Evolutionary conservation across 2,329 filamentous ascomycete species (phyloP).

Genomic region (Calonectria honghensis): DNA sequence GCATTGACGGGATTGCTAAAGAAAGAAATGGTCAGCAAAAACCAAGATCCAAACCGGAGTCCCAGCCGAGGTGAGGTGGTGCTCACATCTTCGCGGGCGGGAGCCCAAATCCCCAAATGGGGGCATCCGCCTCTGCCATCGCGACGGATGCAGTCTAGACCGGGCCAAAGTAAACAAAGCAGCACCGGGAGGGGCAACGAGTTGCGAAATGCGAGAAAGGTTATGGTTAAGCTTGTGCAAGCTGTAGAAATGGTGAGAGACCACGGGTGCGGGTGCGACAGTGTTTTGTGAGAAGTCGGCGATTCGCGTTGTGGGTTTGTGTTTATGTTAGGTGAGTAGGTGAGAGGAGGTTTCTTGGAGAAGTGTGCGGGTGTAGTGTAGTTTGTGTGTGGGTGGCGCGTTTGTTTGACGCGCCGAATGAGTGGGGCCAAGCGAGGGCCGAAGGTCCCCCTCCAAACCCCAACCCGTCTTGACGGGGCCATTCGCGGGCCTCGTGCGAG

Average conservation of each 20-base stretch:
- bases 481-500: neutral
- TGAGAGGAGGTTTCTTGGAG: constrained; percentile 28
- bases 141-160: constrained; percentile 49
- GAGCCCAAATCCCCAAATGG: constrained; percentile 51
- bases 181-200: constrained; percentile 45
- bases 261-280: constrained; percentile 31
- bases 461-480: neutral
- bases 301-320: constrained; percentile 39
- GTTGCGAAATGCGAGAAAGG: constrained; percentile 6
- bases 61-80: neutral
- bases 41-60: neutral
- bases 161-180: constrained; percentile 56
- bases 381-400: neutral
- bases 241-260: constrained; percentile 33
- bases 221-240: constrained; percentile 37
- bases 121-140: constrained; percentile 51
- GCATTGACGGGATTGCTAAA: constrained; percentile 49
- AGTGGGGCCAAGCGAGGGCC: constrained; percentile 1
- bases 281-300: constrained; percentile 40
- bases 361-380: neutral
- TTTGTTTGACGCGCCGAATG: constrained; percentile 40
- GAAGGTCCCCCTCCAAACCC: neutral
- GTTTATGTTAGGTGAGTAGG: constrained; percentile 32
- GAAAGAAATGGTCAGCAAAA: constrained; percentile 45
- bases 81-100: constrained; percentile 50